Base-by-base conservation (phyloP, 2,329 filamentous ascomycete species). In the Stromatinia cepivora region DNA sequence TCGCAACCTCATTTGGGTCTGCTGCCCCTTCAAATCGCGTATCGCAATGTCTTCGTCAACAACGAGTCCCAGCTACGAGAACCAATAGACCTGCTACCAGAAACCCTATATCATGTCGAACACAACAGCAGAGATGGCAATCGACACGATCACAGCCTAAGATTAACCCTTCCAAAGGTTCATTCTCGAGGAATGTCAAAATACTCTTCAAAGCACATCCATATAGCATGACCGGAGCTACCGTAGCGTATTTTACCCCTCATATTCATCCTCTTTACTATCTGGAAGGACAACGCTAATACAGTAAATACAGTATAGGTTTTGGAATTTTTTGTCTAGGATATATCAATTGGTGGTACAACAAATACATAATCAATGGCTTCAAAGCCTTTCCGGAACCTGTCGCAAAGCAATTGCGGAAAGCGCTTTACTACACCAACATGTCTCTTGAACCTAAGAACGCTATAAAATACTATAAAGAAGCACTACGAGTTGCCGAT, bases 371-470 rank as follows among this genome's bases (percentile, higher is more conserved):
- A 39, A 73, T 79, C 39, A 76, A 77, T 22, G 75, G 83, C 17
- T 85, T 84, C 75, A 83, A 85, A 78, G 84, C 85, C 67, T 88
- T 83, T 77, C 92, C 92, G 3, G 87, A 91, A 54, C 84, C 88
- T 1, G 88, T 94, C 46, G 91, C 91, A 13, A 89, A 91, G 75
- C 88, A 92, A 71, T 84, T 99, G 59, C 92, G 95, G 45, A 87
- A 89, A 73, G 95, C 93, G 0, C 82, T 98, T 36, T 97, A 94
- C 81, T 97, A 92, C 80, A 92, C 90, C 73, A 94, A 95, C 76
- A 87, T 90, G 72, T 84, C 87, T 52, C 85, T 91, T 6, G 90
- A 97, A 70, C 88, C 92, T 3, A 86, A 90, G 70, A 85, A 91
- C 67, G 94, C 94, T 0, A 83, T 96, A 70, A 91, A 92, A 74